A percentile compares a stretch with the other conserved stretches of the same genome.
These are phyloP conservation scores for Arbutus unedo DNA, from an alignment of 148 eudicot genomes.

Conservation along the genomic window DNA sequence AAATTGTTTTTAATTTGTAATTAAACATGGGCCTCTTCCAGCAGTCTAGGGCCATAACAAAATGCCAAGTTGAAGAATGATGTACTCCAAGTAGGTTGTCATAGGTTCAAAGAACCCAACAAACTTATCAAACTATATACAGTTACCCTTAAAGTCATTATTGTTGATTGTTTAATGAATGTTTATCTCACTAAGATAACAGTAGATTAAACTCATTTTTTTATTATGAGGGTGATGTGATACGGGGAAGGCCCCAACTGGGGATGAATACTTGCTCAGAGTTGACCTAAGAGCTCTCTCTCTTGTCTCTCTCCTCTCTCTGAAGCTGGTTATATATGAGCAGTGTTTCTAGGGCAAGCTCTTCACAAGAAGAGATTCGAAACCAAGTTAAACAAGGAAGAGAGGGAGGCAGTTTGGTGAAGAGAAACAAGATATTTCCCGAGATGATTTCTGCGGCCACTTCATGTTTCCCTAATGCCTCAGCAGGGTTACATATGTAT, in stretches of 20 bases:
- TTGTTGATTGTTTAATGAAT: not conserved
- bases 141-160: not conserved
- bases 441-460: slow-evolving; percentile 23
- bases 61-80: not conserved
- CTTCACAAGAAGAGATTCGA: slow-evolving; percentile 1
- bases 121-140: not conserved
- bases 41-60: not conserved
- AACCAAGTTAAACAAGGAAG: not conserved
- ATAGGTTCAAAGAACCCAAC: not conserved
- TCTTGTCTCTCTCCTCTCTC: not conserved
- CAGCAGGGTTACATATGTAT: slow-evolving; percentile 21
- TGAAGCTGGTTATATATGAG: not conserved
- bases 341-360: not conserved
- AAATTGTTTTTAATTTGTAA: not conserved
- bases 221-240: slow-evolving; percentile 18
- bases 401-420: not conserved
- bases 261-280: slow-evolving; percentile 37
- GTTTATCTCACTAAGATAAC: too few relatives aligned
- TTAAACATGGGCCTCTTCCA: not conserved
- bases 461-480: slow-evolving; percentile 20
- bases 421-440: not conserved
- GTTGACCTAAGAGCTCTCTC: slow-evolving; percentile 37
- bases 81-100: not conserved
- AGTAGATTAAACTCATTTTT: too few relatives aligned
- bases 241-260: slow-evolving; percentile 50